Evolutionary conservation across 768 basidiomycete species (phyloP).

Genomic region (Chiua virens): DNA sequence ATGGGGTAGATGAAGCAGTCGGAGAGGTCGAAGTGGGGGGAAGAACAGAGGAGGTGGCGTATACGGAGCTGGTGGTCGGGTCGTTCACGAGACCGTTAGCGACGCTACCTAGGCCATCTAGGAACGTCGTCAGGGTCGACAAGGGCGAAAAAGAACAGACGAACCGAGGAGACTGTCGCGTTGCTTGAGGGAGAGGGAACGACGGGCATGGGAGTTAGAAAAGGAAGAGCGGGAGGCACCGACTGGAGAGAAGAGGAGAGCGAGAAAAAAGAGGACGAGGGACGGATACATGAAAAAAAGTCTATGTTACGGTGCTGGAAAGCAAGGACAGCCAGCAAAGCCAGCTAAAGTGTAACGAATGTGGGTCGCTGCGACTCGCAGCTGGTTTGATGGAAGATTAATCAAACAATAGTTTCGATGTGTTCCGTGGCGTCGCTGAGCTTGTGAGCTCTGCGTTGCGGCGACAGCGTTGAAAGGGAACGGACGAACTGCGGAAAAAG

Average conservation of each 20-base stretch:
- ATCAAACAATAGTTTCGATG: constrained; percentile 1
- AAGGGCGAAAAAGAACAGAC: constrained; percentile 2
- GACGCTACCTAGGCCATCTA: constrained; percentile 11
- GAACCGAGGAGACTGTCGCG: constrained; percentile 19
- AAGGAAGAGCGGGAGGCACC: constrained; percentile 43
- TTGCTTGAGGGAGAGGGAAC: constrained; percentile 28
- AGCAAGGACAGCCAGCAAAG: constrained; percentile 21
- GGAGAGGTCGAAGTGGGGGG: constrained; percentile 7
- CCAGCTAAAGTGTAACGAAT: constrained; percentile 35
- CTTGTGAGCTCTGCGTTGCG: constrained; percentile 6
- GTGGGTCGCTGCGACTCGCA: constrained; percentile 29
- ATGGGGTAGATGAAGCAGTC: background rate
- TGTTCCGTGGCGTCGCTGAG: constrained; percentile 15
- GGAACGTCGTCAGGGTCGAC: background rate
- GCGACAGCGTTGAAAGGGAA: constrained; percentile 19
- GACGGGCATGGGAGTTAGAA: constrained; percentile 35
- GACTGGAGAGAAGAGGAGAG: constrained; percentile 24
- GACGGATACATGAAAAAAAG: constrained; percentile 20
- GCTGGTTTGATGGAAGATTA: background rate
- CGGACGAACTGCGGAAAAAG: constrained; percentile 9
- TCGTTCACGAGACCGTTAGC: background rate
- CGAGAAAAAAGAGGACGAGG: constrained; percentile 27
- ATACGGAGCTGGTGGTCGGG: background rate
- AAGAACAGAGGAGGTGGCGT: constrained; percentile 14
- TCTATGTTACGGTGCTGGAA: constrained; percentile 30